phyloP scores from a whole-genome alignment of 2,329 filamentous ascomycete genomes.

The Fusarium torulosum region DNA sequence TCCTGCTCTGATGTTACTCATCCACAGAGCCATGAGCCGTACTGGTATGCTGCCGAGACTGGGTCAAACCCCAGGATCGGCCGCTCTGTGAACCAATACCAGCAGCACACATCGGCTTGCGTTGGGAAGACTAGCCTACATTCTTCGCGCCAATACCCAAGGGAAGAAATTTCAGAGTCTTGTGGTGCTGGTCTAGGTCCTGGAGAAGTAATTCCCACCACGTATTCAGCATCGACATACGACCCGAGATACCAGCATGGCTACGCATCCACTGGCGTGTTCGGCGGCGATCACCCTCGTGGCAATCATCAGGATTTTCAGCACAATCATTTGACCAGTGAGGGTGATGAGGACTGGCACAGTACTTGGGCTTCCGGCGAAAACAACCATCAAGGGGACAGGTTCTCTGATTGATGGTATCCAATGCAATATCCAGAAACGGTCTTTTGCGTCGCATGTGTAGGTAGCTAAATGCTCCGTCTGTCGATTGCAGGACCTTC shows the following conservation, averaged over 20 bases:
- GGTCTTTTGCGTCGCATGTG: constrained; percentile 1
- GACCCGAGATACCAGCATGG: not conserved
- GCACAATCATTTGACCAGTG: not conserved
- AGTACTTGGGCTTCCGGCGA: not conserved
- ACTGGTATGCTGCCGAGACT: constrained; percentile 27
- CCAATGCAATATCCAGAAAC: not conserved
- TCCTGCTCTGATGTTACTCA: constrained; percentile 1
- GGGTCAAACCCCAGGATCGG: constrained; percentile 24
- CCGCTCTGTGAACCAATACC: constrained; percentile 20
- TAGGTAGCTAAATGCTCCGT: constrained; percentile 10
- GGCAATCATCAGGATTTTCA: constrained; percentile 13
- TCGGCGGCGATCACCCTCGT: not conserved
- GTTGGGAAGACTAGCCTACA: not conserved
- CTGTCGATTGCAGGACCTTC: not conserved
- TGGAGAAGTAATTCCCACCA: not conserved
- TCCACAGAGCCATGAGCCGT: constrained; percentile 23
- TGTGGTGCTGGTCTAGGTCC: constrained; percentile 2
- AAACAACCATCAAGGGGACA: not conserved
- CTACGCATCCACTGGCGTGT: constrained; percentile 2
- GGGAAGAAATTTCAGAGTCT: constrained; percentile 10
- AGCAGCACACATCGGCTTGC: constrained; percentile 21
- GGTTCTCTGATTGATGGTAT: not conserved
- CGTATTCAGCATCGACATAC: not conserved
- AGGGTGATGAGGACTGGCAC: not conserved
- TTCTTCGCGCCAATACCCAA: constrained; percentile 3